Percentiles rank a stretch among this genome's conserved stretches.
Evolutionary conservation across 345 rosid species (phyloP).

Genomic region (Noccaea bulbosa): DNA sequence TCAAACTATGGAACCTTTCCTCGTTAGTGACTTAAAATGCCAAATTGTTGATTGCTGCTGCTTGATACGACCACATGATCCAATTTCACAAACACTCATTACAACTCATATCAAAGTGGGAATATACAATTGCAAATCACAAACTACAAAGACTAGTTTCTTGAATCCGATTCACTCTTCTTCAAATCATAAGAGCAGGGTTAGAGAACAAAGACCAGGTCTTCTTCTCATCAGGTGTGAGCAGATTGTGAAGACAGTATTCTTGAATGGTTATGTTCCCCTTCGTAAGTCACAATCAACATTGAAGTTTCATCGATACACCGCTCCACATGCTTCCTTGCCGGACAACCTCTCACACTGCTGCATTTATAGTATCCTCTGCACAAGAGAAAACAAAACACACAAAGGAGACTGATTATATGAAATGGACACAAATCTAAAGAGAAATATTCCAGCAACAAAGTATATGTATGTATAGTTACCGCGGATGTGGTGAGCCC

Average conservation of each 20-base stretch:
- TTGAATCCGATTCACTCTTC: constrained; percentile 22
- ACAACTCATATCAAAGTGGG: constrained; percentile 27
- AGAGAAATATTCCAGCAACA: neutral
- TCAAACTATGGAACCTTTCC: too few species aligned
- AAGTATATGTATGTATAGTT: neutral
- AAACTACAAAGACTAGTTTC: constrained; percentile 21
- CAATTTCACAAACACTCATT: constrained; percentile 24
- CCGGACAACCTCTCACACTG: constrained; percentile 80
- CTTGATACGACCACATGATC: constrained; percentile 14
- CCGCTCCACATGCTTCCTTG: constrained; percentile 88
- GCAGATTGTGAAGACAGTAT: constrained; percentile 59
- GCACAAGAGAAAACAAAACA: constrained; percentile 20
- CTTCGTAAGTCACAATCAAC: constrained; percentile 82
- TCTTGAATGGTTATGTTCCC: constrained; percentile 77
- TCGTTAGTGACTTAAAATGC: neutral
- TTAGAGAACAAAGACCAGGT: neutral
- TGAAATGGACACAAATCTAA: neutral
- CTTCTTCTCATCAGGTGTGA: constrained; percentile 47
- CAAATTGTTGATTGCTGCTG: too few species aligned
- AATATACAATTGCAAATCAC: constrained; percentile 43
- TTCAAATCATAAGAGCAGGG: constrained; percentile 19
- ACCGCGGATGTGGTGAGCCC: constrained; percentile 89
- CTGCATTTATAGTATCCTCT: constrained; percentile 92
- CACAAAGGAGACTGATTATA: neutral
- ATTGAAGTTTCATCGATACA: constrained; percentile 75